Evolutionary conservation across 1,284 basidiomycete genomes (phyloP).

Genomic region (Rugosomyces carneus): DNA sequence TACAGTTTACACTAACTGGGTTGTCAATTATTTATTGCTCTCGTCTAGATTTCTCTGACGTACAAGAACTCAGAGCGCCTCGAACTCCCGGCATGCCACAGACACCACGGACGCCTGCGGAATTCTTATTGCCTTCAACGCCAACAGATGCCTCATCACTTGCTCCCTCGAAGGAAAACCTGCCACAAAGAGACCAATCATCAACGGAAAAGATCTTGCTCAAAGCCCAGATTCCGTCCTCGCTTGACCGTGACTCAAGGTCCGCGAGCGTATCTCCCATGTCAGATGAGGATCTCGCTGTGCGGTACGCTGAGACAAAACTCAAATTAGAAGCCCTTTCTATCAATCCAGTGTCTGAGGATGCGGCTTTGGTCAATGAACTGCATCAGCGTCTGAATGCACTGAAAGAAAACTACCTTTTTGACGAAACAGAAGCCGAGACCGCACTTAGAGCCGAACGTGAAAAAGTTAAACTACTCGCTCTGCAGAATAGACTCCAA

Average conservation of each 20-base stretch:
- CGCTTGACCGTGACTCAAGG: no score
- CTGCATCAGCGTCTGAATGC: slow-evolving; percentile 51
- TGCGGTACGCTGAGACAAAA: slow-evolving; percentile 58
- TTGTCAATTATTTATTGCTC: background rate
- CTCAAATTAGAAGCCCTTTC: slow-evolving; percentile 40
- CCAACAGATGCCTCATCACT: slow-evolving; percentile 25
- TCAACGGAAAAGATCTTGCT: slow-evolving; percentile 15
- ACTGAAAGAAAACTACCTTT: slow-evolving; percentile 69
- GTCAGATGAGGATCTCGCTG: slow-evolving; percentile 55
- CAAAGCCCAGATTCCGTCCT: slow-evolving; percentile 18
- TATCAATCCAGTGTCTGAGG: slow-evolving; percentile 12
- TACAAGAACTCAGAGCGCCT: slow-evolving; percentile 11
- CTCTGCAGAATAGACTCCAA: slow-evolving; percentile 52
- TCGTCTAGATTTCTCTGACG: slow-evolving; percentile 9
- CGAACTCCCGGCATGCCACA: slow-evolving; percentile 19
- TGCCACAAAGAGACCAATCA: slow-evolving; percentile 12
- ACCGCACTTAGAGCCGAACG: slow-evolving; percentile 52
- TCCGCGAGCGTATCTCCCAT: no score
- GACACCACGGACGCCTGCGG: slow-evolving; percentile 28
- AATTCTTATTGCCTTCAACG: slow-evolving; percentile 24
- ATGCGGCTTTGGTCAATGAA: slow-evolving; percentile 20
- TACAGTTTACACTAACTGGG: background rate
- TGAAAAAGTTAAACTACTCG: slow-evolving; percentile 42
- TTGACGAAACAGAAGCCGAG: slow-evolving; percentile 67
- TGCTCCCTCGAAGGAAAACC: slow-evolving; percentile 28